Evolutionary conservation across 139 green algal species (phyloP), one percentile per base, ranked within the genome.

Genomic region (Deuterostichococcus epilithicus): DNA sequence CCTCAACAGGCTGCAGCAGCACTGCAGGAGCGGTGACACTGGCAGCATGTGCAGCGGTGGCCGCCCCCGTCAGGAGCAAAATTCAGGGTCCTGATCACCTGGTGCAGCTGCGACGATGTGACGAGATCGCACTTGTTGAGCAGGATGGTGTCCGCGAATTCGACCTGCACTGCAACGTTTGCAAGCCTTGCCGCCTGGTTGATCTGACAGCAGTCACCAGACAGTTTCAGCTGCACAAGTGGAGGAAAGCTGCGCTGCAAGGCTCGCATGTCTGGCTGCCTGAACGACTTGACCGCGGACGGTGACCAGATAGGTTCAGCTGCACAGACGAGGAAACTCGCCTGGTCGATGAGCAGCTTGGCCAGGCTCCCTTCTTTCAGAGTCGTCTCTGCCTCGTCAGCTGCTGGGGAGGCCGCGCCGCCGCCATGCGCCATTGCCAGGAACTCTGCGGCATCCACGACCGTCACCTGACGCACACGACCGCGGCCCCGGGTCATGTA

Each of bases 131-230:
- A 80, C 80, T 97, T 97, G 82, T 94, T 96, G 5, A 97, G 84
- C 47, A 94, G 28, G 26, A 97, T 86, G 26, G 97, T 88, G 75
- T 97, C 85, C 25, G 92, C 92, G 83, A 90, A 92, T 81, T 95
- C 91, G 22, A 94, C 84, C 86, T 93, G 87, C 52, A 63, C 13
- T 25, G 26, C 52, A 63, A 63, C 52, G n/a, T n/a, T n/a, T n/a
- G 42, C 42, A 8, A 22, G 42, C 42, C 8, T 52, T 52, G 42
- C 42, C 8, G 8, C 42, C 13, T 52, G 42, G 42, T 13, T 23
- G 42, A 8, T 8, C 8, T 52, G 42, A 8, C 42, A 52, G 42
- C 10, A 13, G 42, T 52, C 8, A 13, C 42, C 42, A 52, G 42
- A 52, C 8, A 23, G 42, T 8, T 52, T 13, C 8, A 13, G 13